Evolutionary conservation across 1,284 basidiomycete genomes (phyloP), one percentile per base, ranked within the genome.

Genomic region (Mycena citricolor): DNA sequence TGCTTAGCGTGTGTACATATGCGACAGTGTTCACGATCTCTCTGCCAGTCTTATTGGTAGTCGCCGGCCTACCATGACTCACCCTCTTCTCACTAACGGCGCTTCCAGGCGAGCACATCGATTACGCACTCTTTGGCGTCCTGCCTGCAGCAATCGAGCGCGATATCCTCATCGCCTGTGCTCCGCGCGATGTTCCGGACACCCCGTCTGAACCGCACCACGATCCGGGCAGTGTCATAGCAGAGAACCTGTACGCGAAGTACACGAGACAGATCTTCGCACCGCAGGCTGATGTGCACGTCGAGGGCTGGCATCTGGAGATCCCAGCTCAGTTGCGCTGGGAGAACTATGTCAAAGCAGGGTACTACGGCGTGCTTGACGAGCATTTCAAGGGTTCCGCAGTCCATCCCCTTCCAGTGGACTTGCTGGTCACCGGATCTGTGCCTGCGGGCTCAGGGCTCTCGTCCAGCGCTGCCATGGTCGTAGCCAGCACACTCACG

Each of bases 261-360:
- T 88, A 86, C 62, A 57, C 66, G 14, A 71, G 73, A 5, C 76
- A 75, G 54, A 61, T 64, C 8, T 86, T 87, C 57, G 65, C 74
- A 2, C 86, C 84, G 8, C 65, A 66, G 4, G 66, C 66, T 16
- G 62, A 69, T 10, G 74, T 73, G 3, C 63, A 67, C 45, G 63
- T 69, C 5, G 71, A 77, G 44, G 64, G 70, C 31, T 90, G 86
- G 86, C 71, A 84, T 55, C 67, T 92, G 13, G 81, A 83, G 31
- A 89, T 91, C 46, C 81, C 76, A 32, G 70, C 73, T 21, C 77
- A 84, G 54, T 66, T 88, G 24, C 69, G 85, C 42, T 93, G 90
- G 91, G 86, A 89, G 59, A 89, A 85, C 60, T 93, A 92, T 61
- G 81, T 92, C 57, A 91, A 91, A 61, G 89, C 86, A 11, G 82